Evolutionary conservation across 805 yeast genomes (phyloP).

Genomic region (Yarrowia divulgata): DNA sequence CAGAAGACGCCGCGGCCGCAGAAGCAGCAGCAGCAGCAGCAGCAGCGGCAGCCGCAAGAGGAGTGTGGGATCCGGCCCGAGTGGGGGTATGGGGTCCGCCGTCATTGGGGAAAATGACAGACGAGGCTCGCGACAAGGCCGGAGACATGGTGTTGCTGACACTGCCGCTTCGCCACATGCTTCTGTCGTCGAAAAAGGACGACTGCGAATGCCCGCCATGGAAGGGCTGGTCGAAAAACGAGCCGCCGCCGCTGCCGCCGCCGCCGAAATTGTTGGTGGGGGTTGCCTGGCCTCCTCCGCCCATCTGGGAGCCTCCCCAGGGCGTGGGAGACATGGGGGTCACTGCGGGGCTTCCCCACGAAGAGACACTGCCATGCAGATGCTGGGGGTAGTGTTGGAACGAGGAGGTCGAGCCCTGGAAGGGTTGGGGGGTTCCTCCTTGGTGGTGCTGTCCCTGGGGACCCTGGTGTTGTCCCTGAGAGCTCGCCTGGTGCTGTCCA

Average conservation of each 20-base stretch:
- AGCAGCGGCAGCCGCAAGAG: constrained; percentile 1
- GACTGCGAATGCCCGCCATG: constrained; percentile 33
- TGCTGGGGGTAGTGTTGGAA: constrained; percentile 32
- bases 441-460: not conserved
- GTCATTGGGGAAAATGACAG: constrained; percentile 31
- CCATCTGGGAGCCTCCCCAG: constrained; percentile 36
- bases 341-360: constrained; percentile 28
- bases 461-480: too few relatives aligned
- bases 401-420: constrained; percentile 15
- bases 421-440: constrained; percentile 11
- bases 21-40: not conserved
- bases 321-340: constrained; percentile 38
- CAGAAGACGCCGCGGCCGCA: not conserved
- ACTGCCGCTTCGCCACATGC: constrained; percentile 34
- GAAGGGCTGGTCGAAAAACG: constrained; percentile 35
- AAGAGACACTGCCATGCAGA: constrained; percentile 22
- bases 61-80: constrained; percentile 34
- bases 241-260: constrained; percentile 7
- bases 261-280: constrained; percentile 22
- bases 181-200: constrained; percentile 33
- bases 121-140: constrained; percentile 32
- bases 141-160: constrained; percentile 33
- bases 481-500: too few relatives aligned
- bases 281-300: constrained; percentile 29
- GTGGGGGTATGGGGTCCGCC: constrained; percentile 27